Evolutionary conservation across 1,139 yeast species (phyloP).

Genomic region (Hyphopichia wangnamkhiaoensis): DNA sequence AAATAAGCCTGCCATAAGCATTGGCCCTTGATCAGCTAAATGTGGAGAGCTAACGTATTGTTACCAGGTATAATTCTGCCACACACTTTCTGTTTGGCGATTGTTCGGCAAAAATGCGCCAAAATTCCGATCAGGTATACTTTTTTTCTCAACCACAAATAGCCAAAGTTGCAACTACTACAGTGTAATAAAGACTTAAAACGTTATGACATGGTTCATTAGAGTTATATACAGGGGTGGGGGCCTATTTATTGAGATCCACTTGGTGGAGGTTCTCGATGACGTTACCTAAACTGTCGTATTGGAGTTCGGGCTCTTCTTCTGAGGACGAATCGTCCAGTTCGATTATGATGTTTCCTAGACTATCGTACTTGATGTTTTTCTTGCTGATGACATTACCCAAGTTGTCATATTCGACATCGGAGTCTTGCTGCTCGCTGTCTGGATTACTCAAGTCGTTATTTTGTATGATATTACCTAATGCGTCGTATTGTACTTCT

Average conservation of each 20-base stretch:
- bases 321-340: slow-evolving; percentile 8
- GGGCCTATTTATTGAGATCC: too few relatives aligned
- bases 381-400: slow-evolving; percentile 13
- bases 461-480: slow-evolving; percentile 13
- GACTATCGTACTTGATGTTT: slow-evolving; percentile 11
- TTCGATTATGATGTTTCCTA: slow-evolving; percentile 14
- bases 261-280: slow-evolving; percentile 1
- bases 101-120: background rate
- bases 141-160: too few relatives aligned
- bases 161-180: background rate
- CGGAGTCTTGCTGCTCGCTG: too few relatives aligned
- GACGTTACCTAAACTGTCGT: slow-evolving; percentile 10
- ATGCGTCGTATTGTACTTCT: slow-evolving; percentile 14
- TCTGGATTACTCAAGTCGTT: too few relatives aligned
- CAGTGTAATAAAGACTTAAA: too few relatives aligned
- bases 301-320: slow-evolving; percentile 7
- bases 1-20: too few relatives aligned
- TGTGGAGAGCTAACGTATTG: too few relatives aligned
- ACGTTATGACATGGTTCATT: too few relatives aligned
- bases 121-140: background rate
- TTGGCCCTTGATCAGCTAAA: too few relatives aligned
- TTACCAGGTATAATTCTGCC: too few relatives aligned
- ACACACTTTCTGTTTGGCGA: too few relatives aligned
- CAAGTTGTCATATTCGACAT: slow-evolving; percentile 14
- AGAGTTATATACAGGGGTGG: too few relatives aligned